A percentile compares a stretch with the other conserved stretches of the same genome.
Conservation (phyloP, 2,329 filamentous ascomycete species). For the Trichoderma sp. region DNA sequence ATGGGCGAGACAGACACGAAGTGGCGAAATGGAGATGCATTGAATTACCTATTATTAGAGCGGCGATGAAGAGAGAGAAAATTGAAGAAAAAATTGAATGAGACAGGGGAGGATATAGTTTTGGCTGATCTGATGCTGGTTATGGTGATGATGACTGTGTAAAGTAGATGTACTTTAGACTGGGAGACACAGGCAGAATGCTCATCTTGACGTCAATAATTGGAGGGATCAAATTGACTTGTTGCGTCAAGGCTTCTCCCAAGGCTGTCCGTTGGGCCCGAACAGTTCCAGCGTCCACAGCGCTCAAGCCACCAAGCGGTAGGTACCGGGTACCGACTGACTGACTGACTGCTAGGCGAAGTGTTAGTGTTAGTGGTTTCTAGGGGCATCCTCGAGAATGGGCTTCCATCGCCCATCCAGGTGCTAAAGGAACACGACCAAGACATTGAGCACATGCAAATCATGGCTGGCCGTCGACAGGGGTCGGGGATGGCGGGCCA, state of each 20-base stretch:
- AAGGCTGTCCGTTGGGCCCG: not conserved
- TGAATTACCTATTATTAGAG: not conserved
- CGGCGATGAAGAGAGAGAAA: not conserved
- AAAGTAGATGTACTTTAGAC: not conserved
- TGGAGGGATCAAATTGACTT: not conserved
- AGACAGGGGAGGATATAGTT: not conserved
- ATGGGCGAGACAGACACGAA: not conserved
- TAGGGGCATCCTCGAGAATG: not conserved
- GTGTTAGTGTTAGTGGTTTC: not conserved
- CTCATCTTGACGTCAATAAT: slow-evolving; percentile 3
- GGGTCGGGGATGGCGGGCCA: slow-evolving; percentile 7
- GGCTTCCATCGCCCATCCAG: not conserved
- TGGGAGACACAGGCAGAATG: not conserved
- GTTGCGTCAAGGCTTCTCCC: slow-evolving; percentile 16
- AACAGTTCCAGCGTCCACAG: not conserved
- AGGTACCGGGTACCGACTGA: not conserved
- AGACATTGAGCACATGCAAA: not conserved
- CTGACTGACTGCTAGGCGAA: not conserved
- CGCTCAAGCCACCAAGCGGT: not conserved
- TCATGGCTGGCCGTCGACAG: slow-evolving; percentile 2
- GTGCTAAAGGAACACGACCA: not conserved
- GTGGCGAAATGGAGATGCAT: not conserved
- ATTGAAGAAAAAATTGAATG: not conserved
- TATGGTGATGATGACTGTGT: not conserved
- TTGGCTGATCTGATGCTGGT: not conserved